Evolutionary conservation across 345 rosid genomes (phyloP).

Genomic region (Salix exigua): DNA sequence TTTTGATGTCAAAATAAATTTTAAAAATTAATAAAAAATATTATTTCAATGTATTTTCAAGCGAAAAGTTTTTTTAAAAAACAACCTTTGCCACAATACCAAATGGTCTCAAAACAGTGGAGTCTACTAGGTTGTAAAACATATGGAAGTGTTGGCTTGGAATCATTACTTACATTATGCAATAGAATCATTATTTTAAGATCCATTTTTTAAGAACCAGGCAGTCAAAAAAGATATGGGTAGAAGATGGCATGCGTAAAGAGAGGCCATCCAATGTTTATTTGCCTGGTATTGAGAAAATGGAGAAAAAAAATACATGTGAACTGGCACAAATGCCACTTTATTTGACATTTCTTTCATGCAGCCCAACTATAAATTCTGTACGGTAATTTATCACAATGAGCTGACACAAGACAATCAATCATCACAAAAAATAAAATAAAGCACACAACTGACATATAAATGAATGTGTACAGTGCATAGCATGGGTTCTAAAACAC

Average conservation of each 20-base stretch:
- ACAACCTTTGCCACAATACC: too few relatives aligned
- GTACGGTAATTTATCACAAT: background rate
- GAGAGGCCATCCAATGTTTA: background rate
- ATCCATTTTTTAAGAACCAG: background rate
- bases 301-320: too few relatives aligned
- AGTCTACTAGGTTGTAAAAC: background rate
- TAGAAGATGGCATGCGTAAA: background rate
- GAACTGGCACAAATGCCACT: background rate
- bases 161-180: background rate
- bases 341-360: background rate
- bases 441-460: background rate
- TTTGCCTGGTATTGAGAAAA: background rate
- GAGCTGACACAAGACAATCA: background rate
- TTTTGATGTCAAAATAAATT: too few relatives aligned
- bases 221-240: background rate
- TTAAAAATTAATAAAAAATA: too few relatives aligned
- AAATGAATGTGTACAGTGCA: background rate
- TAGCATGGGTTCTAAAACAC: background rate
- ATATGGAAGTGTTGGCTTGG: background rate
- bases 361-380: background rate
- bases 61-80: too few relatives aligned
- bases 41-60: too few relatives aligned
- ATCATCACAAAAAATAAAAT: background rate
- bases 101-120: background rate
- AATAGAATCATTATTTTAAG: background rate